Evolutionary conservation across 2,329 filamentous ascomycete species (phyloP), one percentile per base, ranked within the genome.

Genomic region (Fusarium mundagurra): DNA sequence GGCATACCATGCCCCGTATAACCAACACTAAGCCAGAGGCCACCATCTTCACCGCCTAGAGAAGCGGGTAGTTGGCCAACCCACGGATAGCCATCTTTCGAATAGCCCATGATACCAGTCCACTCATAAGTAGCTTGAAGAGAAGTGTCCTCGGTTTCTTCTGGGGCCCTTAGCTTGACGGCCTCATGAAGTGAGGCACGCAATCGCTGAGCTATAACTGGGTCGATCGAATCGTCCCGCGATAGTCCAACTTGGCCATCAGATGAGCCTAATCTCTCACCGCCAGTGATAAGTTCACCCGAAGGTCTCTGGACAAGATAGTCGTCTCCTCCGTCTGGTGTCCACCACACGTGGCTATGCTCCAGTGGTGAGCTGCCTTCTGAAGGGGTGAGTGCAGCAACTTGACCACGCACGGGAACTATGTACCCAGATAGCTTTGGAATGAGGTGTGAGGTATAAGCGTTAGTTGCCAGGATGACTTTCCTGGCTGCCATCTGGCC

Each of bases 91-190:
- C 87, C 84, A 79, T 95, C 93, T 12, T 90, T 84, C 36, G 89
- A 91, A 81, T 90, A 95, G 1, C 92, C 93, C 93, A 95, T 95
- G 74, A 95, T 92, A 1, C 93, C 93, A 4, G 92, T 93, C 93
- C 93, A 96, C 79, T 93, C 90, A 79, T 88, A 89, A 36, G 87
- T 82, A 16, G 88, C 86, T 29, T 83, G 78, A 27, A 93, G 81
- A 50, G 85, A 83, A 38, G 86, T 79, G 43, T 82, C 81, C 41
- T 85, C 84, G 13, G 81, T 79, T n/a, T 75, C 62, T 8, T 69
- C 81, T 27, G 82, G 71, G 5, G 62, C 71, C n/a, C 72, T 73
- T 24, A 89, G 76, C 69, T 86, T 85, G 34, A 91, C 69, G 33
- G 84, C 81, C 18, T 78, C 75, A 34, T 77, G 72, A 39, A 89